Percentiles rank a stretch among this genome's conserved stretches.
Evolutionary conservation across 164 flowering plant species (phyloP).

Genomic region (Akebia trifoliata): DNA sequence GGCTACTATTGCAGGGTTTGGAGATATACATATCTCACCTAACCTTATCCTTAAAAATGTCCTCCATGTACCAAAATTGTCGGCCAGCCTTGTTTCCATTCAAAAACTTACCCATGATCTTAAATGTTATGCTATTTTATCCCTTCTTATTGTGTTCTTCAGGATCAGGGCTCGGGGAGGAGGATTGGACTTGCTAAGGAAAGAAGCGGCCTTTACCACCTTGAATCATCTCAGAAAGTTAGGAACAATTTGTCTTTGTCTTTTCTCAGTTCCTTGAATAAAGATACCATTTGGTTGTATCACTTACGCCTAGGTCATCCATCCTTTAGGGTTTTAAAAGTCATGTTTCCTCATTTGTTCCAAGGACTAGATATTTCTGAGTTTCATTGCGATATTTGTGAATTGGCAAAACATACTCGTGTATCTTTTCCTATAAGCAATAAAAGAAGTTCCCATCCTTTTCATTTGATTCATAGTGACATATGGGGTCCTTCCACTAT

Average conservation of each 20-base stretch:
- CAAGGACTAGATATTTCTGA: slow-evolving; percentile 5
- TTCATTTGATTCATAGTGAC: no score
- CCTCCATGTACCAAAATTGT: not conserved
- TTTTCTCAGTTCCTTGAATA: no score
- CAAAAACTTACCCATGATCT: not conserved
- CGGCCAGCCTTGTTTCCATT: not conserved
- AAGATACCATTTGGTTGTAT: slow-evolving; percentile 7
- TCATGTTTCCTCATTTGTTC: slow-evolving; percentile 11
- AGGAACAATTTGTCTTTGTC: no score
- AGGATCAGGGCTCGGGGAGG: not conserved
- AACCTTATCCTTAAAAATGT: no score
- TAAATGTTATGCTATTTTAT: not conserved
- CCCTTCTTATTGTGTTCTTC: not conserved
- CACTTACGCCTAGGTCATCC: slow-evolving; percentile 1
- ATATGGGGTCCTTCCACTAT: no score
- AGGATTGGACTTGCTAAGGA: not conserved
- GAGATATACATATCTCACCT: no score
- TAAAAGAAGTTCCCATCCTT: slow-evolving; percentile 2
- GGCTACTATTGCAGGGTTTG: no score
- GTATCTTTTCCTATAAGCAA: slow-evolving; percentile 8
- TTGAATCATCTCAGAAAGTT: not conserved
- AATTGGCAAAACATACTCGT: not conserved
- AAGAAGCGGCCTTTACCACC: not conserved
- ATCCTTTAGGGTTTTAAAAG: not conserved
- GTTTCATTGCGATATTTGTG: slow-evolving; percentile 11